phyloP scores from a whole-genome alignment of 495 filamentous ascomycete species.

The Penicillium egyptiacum region DNA sequence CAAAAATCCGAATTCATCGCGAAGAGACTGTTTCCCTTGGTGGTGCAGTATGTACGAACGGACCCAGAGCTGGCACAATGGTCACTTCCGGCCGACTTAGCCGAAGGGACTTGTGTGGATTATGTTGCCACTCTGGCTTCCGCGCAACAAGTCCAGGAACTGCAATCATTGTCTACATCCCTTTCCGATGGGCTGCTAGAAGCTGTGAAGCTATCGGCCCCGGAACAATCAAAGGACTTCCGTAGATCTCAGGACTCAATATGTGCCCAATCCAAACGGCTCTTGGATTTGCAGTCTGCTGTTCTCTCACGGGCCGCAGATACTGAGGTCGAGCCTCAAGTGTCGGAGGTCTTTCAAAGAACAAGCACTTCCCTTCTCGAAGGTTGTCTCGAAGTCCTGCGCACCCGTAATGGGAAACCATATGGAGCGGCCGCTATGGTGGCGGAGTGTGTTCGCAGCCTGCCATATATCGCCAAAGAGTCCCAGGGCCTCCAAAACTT shows the following conservation, averaged over 20 bases:
- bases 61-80: constrained; percentile 47
- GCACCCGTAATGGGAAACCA: constrained; percentile 72
- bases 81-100: constrained; percentile 44
- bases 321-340: constrained; percentile 24
- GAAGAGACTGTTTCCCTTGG: constrained; percentile 54
- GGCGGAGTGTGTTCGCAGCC: constrained; percentile 45
- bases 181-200: constrained; percentile 56
- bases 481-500: constrained; percentile 43
- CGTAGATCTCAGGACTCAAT: constrained; percentile 66
- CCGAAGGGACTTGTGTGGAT: constrained; percentile 40
- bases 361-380: constrained; percentile 43
- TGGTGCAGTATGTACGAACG: constrained; percentile 57
- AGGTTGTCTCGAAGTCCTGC: constrained; percentile 50
- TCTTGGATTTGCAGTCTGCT: constrained; percentile 58
- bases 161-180: constrained; percentile 53
- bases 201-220: constrained; percentile 65
- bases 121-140: constrained; percentile 34
- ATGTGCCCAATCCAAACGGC: constrained; percentile 57
- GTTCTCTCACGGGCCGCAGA: constrained; percentile 39
- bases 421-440: constrained; percentile 73
- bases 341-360: constrained; percentile 27
- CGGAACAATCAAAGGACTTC: constrained; percentile 76
- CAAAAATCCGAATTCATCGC: constrained; percentile 50
- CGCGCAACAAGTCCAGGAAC: constrained; percentile 28
- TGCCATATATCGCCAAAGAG: constrained; percentile 40